These are phyloP conservation scores for Boletus rubroflammeus DNA, from an alignment of 768 basidiomycete species.

Conservation along the genomic window DNA sequence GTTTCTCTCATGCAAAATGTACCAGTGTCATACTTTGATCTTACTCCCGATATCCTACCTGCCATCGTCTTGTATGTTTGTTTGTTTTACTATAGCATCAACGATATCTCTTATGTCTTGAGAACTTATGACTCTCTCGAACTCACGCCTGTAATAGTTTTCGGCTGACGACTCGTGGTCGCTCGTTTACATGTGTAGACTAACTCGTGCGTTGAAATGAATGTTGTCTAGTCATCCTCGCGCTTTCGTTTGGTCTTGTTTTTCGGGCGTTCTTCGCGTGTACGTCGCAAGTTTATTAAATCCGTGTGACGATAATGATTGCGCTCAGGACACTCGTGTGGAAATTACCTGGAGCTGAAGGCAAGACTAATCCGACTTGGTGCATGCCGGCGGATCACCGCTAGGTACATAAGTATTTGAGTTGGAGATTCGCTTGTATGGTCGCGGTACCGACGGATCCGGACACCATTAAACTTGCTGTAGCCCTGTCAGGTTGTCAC, in stretches of 20 bases:
- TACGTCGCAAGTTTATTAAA: too few relatives aligned
- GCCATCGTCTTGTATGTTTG: neutral
- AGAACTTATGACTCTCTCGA: neutral
- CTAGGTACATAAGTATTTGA: too few relatives aligned
- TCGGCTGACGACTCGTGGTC: neutral
- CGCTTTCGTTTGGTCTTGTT: neutral
- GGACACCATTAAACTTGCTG: too few relatives aligned
- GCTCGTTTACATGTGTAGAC: neutral
- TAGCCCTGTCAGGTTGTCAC: too few relatives aligned
- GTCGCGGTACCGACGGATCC: too few relatives aligned
- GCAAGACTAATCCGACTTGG: too few relatives aligned
- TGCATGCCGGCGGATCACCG: too few relatives aligned
- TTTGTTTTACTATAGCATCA: conserved; percentile 14
- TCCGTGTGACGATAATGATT: too few relatives aligned
- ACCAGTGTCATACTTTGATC: neutral
- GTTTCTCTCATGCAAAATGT: neutral
- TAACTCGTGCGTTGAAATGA: neutral
- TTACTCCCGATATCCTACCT: conserved; percentile 14
- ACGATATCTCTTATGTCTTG: neutral
- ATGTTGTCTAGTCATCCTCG: neutral
- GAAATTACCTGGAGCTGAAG: too few relatives aligned
- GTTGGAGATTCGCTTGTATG: too few relatives aligned
- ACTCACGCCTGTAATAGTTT: conserved; percentile 9
- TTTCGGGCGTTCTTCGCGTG: neutral
- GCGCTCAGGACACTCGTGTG: too few relatives aligned